Base-by-base conservation (phyloP, 208 protist species). In the Lotmaria passim region DNA sequence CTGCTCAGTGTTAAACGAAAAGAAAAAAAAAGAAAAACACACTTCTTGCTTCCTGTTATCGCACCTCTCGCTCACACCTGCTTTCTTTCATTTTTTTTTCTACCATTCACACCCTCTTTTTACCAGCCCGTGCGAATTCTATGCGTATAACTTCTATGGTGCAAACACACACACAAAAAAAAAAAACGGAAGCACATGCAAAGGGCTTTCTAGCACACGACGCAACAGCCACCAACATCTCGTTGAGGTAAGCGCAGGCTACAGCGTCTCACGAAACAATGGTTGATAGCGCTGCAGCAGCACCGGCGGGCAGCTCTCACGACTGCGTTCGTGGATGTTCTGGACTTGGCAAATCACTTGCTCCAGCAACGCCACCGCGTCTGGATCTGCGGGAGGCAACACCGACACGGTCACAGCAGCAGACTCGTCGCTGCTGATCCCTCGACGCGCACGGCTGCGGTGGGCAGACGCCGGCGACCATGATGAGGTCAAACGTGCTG, bases 241-340 rank as follows among this genome's bases (percentile, higher is more conserved):
- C n/a, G n/a, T n/a, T n/a, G n/a, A n/a, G n/a, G n/a, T n/a, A n/a
- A n/a, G n/a, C n/a, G n/a, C n/a, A n/a, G n/a, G n/a, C 24, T 26
- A 53, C 4, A 57, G 2, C 8, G 3, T 47, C 7, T 68, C 52
- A 24, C 69, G 69, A 62, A 84, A 73, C 17, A 82, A 50, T 38
- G 62, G 23, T 30, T 75, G 75, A 33, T 80, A 80, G 14, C 75
- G 75, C 43, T 80, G 59, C 46, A 80, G 47, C 26, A 80, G 57
- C 21, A 75, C 69, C 6, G 59, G 59, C n/a, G 59, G 69, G 52
- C 69, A 75, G 41, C 52, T 75, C 51, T 69, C 69, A 0, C 69
- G 59, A 41, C 61, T 75, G 10, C 24, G 62, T n/a, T 62, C 30
- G 57, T 68, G 69, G 11, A 75, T 63, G 17, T 15, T 17, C 26